phyloP scores from a whole-genome alignment of 1,284 basidiomycete species.

The Athelia psychrophila region DNA sequence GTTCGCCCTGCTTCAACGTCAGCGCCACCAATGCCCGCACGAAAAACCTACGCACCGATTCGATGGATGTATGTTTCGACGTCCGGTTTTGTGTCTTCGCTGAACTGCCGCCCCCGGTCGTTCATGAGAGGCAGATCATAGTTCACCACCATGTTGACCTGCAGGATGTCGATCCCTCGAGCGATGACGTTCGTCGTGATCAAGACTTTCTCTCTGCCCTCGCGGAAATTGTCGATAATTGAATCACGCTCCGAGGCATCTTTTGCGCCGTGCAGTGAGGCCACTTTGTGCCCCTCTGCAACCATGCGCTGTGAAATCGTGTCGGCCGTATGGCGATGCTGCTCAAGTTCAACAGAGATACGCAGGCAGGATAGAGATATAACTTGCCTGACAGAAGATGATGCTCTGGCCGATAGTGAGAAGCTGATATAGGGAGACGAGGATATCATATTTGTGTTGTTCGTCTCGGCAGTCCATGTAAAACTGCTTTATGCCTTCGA shows the following conservation, averaged over 20 bases:
- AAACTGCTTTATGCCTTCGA: constrained; percentile 96
- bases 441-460: constrained; percentile 93
- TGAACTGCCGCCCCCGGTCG: constrained; percentile 49
- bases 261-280: constrained; percentile 94
- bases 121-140: constrained; percentile 93
- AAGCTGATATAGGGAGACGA: constrained; percentile 88
- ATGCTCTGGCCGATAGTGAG: constrained; percentile 97
- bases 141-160: constrained; percentile 99
- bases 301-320: constrained; percentile 90
- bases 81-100: constrained; percentile 66
- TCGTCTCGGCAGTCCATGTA: constrained; percentile 94
- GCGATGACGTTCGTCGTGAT: constrained; percentile 99
- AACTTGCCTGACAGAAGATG: constrained; percentile 88
- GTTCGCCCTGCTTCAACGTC: constrained; percentile 70
- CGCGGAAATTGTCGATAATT: constrained; percentile 94
- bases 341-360: constrained; percentile 4
- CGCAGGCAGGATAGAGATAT: neutral
- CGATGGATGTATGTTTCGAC: constrained; percentile 98
- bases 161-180: constrained; percentile 96
- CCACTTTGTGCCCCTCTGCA: constrained; percentile 93
- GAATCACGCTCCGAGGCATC: constrained; percentile 86
- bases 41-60: constrained; percentile 66
- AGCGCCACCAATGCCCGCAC: neutral
- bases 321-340: constrained; percentile 93
- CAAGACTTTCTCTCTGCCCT: constrained; percentile 95